These are phyloP conservation scores for Moesziomyces sp. DNA, from an alignment of 1,284 basidiomycete genomes.

Conservation along the genomic window DNA sequence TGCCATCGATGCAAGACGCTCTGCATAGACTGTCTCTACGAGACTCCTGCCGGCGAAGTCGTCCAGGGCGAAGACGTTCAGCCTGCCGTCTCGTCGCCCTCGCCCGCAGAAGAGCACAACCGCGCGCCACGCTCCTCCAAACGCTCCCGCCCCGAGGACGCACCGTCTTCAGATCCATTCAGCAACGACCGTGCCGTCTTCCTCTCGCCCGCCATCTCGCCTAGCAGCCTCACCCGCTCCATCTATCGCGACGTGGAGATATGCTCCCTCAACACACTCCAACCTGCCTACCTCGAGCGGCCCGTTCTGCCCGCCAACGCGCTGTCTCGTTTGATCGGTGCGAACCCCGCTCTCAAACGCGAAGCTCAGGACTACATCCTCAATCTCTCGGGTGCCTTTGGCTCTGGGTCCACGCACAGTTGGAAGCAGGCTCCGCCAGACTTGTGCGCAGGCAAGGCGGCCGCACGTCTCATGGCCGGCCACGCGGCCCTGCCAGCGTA, in stretches of 20 bases:
- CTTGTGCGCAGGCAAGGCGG: conserved; percentile 34
- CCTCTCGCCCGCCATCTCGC: conserved; percentile 34
- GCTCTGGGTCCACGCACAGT: conserved; percentile 2
- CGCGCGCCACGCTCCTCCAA: conserved; percentile 20
- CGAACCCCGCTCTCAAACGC: conserved; percentile 18
- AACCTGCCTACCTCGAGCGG: conserved; percentile 17
- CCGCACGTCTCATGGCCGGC: conserved; percentile 25
- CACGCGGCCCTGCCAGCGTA: conserved; percentile 6
- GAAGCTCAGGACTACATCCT: conserved; percentile 33
- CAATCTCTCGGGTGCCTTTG: conserved; percentile 17
- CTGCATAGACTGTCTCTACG: conserved; percentile 48
- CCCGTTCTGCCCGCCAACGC: conserved; percentile 28
- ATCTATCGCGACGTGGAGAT: conserved; percentile 42
- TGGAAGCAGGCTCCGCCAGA: conserved; percentile 21
- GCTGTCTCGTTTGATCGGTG: conserved; percentile 35
- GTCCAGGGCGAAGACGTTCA: conserved; percentile 29
- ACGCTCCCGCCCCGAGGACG: conserved; percentile 17
- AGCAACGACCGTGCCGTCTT: conserved; percentile 42
- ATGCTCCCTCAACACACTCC: conserved; percentile 19
- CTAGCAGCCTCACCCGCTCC: conserved; percentile 22
- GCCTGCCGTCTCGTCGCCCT: conserved; percentile 6
- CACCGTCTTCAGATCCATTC: conserved; percentile 13
- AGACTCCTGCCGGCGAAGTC: conserved; percentile 28
- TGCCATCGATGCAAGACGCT: conserved; percentile 52
- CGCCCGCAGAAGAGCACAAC: conserved; percentile 22